Conservation (phyloP, 768 basidiomycete genomes). For the Artomyces pyxidatus region DNA sequence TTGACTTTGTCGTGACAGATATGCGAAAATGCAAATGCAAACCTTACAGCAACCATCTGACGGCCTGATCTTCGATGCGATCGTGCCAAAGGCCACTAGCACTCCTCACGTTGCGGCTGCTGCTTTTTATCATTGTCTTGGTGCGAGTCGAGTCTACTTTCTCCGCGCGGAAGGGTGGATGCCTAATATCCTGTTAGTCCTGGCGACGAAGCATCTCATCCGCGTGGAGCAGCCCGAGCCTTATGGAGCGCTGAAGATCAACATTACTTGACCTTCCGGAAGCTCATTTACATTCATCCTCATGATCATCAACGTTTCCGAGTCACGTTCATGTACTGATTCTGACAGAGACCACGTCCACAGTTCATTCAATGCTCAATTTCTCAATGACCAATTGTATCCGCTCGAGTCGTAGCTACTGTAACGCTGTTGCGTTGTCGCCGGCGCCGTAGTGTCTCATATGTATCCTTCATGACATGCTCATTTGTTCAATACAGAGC, state of each 20-base stretch:
- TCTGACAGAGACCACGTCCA: too few relatives aligned
- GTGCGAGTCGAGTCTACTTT: constrained; percentile 28
- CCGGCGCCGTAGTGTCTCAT: too few relatives aligned
- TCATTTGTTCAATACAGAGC: too few relatives aligned
- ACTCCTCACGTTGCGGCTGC: constrained; percentile 73
- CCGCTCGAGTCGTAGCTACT: too few relatives aligned
- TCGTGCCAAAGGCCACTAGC: constrained; percentile 59
- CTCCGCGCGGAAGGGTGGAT: too few relatives aligned
- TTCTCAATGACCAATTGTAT: not conserved
- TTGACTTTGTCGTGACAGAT: constrained; percentile 37
- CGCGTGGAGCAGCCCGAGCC: constrained; percentile 50
- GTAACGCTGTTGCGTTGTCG: too few relatives aligned
- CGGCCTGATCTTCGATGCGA: constrained; percentile 50
- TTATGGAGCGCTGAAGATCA: constrained; percentile 46
- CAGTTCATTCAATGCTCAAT: not conserved
- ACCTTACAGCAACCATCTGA: constrained; percentile 41
- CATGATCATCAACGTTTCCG: not conserved
- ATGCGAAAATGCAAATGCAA: constrained; percentile 67
- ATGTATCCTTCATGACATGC: too few relatives aligned
- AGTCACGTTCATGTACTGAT: too few relatives aligned
- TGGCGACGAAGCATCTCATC: constrained; percentile 69
- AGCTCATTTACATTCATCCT: not conserved
- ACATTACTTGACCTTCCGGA: constrained; percentile 23
- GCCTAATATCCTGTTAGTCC: constrained; percentile 45
- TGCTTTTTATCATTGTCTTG: constrained; percentile 81